phyloP scores from a whole-genome alignment of 2,329 filamentous ascomycete genomes.

The Penicillium brasilianum region DNA sequence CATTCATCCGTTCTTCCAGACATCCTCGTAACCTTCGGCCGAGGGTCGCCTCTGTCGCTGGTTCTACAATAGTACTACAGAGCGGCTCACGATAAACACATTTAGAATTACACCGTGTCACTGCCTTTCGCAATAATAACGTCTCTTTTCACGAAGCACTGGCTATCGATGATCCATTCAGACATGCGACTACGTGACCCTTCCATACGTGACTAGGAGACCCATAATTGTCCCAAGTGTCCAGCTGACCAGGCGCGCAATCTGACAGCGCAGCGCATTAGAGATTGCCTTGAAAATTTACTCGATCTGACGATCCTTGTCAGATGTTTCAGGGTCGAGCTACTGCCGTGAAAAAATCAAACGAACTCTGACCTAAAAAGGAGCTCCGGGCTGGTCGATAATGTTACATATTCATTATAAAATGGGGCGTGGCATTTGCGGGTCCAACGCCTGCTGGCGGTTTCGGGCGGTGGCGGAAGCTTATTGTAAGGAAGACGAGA shows the following conservation, averaged over 20 bases:
- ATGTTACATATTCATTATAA: not conserved
- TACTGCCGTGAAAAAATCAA: not conserved
- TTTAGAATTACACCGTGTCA: not conserved
- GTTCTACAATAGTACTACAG: not conserved
- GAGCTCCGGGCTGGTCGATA: not conserved
- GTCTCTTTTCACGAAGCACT: not conserved
- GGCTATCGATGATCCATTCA: not conserved
- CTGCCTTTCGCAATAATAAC: not conserved
- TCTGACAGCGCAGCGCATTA: slow-evolving; percentile 17
- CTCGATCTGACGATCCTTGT: slow-evolving; percentile 13
- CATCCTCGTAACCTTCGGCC: not conserved
- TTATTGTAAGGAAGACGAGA: slow-evolving; percentile 1
- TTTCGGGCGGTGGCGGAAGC: slow-evolving; percentile 14
- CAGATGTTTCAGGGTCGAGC: not conserved
- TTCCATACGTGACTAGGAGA: not conserved
- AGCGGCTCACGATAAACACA: not conserved
- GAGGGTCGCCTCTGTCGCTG: not conserved
- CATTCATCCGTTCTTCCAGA: not conserved
- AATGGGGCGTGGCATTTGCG: slow-evolving; percentile 4
- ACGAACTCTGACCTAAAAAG: not conserved
- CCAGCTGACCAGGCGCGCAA: slow-evolving; percentile 18
- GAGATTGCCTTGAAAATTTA: slow-evolving; percentile 12
- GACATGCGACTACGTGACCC: not conserved
- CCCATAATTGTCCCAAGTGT: not conserved
- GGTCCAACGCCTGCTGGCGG: not conserved